Evolutionary conservation across 345 rosid species (phyloP).

Genomic region (Lepidium didymum): DNA sequence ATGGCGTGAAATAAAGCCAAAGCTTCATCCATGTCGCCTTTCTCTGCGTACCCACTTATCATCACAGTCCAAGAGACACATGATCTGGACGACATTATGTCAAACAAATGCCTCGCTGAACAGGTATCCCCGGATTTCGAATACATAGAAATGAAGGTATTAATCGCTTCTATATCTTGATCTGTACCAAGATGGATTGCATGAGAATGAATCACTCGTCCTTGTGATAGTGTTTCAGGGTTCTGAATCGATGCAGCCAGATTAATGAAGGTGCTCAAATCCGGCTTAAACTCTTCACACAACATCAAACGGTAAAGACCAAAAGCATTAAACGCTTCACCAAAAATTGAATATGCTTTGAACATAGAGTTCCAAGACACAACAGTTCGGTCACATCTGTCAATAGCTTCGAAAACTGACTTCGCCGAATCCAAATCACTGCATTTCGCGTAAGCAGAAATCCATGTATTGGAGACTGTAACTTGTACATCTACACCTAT

Average conservation of each 20-base stretch:
- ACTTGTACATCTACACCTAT: conserved; percentile 46
- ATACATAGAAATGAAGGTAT: conserved; percentile 63
- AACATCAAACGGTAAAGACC: conserved; percentile 49
- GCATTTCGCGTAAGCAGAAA: conserved; percentile 55
- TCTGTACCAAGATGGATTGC: conserved; percentile 43
- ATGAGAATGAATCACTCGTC: conserved; percentile 50
- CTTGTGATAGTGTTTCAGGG: conserved; percentile 34
- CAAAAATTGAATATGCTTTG: conserved; percentile 39
- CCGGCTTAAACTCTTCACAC: conserved; percentile 38
- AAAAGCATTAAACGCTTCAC: conserved; percentile 30
- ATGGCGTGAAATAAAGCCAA: conserved; percentile 43
- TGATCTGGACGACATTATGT: conserved; percentile 37
- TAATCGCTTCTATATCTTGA: conserved; percentile 32
- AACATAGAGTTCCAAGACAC: conserved; percentile 63
- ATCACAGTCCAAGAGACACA: conserved; percentile 82
- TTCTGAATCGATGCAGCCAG: conserved; percentile 42
- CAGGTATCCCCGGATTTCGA: conserved; percentile 42
- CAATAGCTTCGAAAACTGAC: conserved; percentile 42
- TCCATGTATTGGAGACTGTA: conserved; percentile 52
- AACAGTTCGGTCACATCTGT: conserved; percentile 27
- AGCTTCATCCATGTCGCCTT: conserved; percentile 55
- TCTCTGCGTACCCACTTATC: conserved; percentile 64
- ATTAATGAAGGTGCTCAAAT: conserved; percentile 52
- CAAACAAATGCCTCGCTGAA: conserved; percentile 51
- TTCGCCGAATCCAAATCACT: conserved; percentile 41